Evolutionary conservation across 106 monocot genomes (phyloP).

Genomic region (Iris macrosiphon): DNA sequence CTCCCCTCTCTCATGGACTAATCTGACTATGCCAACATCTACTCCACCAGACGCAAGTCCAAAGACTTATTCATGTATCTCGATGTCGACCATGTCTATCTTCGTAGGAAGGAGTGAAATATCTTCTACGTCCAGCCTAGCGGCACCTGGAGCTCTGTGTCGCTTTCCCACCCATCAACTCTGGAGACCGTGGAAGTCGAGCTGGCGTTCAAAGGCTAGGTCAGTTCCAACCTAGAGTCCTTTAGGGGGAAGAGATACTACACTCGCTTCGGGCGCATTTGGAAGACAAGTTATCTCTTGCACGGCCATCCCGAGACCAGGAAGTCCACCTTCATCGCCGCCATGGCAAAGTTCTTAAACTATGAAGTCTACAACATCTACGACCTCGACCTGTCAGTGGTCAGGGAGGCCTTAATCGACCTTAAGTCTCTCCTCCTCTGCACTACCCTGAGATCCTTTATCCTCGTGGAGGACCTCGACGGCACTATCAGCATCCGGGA

Average conservation of each 20-base stretch:
- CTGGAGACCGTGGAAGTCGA: conserved; percentile 49
- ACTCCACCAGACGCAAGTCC: conserved; percentile 29
- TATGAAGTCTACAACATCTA: conserved; percentile 64
- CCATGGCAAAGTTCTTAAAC: conserved; percentile 48
- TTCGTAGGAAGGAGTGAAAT: conserved; percentile 16
- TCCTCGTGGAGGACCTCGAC: conserved; percentile 54
- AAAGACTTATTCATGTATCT: conserved; percentile 46
- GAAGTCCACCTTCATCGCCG: conserved; percentile 51
- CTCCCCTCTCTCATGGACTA: conserved; percentile 68
- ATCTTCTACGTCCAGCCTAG: conserved; percentile 28
- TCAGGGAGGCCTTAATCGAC: conserved; percentile 19
- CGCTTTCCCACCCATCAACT: conserved; percentile 46
- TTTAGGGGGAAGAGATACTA: conserved; percentile 45
- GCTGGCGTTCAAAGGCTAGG: conserved; percentile 15
- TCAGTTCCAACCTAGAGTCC: conserved; percentile 31
- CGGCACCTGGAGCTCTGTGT: conserved; percentile 22
- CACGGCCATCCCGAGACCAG: conserved; percentile 50
- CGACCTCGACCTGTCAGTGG: conserved; percentile 28
- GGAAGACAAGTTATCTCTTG: conserved; percentile 60
- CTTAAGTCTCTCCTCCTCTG: conserved; percentile 26
- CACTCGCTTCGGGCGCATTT: conserved; percentile 36
- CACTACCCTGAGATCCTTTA: conserved; percentile 34
- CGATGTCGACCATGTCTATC: conserved; percentile 37
- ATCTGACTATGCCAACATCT: conserved; percentile 37
- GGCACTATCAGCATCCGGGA: too few relatives aligned